phyloP scores from a whole-genome alignment of 192 early-diverging fungal genomes.

The Backusella mclennaniae region DNA sequence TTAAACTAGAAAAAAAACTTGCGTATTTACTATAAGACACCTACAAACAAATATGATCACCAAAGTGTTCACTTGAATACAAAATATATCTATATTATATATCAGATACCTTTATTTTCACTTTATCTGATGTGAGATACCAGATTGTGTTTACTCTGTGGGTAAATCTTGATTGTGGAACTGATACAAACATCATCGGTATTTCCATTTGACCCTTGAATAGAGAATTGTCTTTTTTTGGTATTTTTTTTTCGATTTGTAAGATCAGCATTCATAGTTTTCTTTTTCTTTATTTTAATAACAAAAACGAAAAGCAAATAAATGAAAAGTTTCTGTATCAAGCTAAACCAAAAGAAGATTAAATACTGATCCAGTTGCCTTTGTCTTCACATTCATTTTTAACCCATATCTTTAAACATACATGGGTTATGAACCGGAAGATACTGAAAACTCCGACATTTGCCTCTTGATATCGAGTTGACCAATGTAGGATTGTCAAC shows the following conservation, averaged over 20 bases:
- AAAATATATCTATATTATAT: too few relatives aligned
- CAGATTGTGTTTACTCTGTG: too few relatives aligned
- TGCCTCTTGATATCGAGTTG: not conserved
- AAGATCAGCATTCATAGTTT: not conserved
- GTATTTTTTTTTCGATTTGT: not conserved
- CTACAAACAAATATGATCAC: too few relatives aligned
- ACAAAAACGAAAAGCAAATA: not conserved
- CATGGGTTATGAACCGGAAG: not conserved
- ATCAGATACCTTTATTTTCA: too few relatives aligned
- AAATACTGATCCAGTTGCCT: not conserved
- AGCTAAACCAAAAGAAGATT: not conserved
- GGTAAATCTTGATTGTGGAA: too few relatives aligned
- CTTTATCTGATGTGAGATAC: too few relatives aligned
- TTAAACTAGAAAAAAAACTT: too few relatives aligned
- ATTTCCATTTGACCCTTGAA: too few relatives aligned
- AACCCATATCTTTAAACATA: not conserved
- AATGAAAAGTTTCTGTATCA: not conserved
- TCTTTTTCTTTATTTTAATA: not conserved
- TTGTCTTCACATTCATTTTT: not conserved
- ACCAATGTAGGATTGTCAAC: too few relatives aligned
- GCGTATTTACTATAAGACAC: too few relatives aligned
- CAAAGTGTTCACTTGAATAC: too few relatives aligned
- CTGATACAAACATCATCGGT: too few relatives aligned
- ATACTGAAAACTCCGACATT: not conserved
- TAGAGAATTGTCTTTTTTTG: not conserved